Conservation (phyloP, 176 grass and related monocot species). For the Aegilops longissima region DNA sequence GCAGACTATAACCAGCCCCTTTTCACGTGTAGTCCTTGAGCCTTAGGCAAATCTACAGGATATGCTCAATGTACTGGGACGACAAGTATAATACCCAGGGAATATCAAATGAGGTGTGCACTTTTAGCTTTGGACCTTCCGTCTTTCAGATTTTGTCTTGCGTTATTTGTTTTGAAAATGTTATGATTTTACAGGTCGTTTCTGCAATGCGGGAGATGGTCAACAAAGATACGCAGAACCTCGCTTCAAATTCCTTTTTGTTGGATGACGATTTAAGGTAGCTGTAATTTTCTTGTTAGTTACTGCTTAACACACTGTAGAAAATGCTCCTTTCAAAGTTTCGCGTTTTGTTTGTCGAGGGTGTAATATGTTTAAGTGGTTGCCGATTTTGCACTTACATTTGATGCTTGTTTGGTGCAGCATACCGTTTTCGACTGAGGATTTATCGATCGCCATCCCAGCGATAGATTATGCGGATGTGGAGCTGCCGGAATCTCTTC, state of each 20-base stretch:
- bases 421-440: constrained; percentile 92
- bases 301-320: background rate
- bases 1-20: constrained; percentile 17
- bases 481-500: constrained; percentile 64
- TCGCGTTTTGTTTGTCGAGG: background rate
- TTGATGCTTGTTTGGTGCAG: constrained; percentile 47
- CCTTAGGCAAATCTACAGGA: constrained; percentile 93
- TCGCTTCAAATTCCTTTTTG: constrained; percentile 91
- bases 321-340: background rate
- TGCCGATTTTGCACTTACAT: constrained; percentile 32
- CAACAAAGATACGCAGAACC: constrained; percentile 81
- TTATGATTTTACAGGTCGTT: constrained; percentile 64
- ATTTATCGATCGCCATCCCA: constrained; percentile 94
- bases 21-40: constrained; percentile 65
- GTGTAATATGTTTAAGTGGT: background rate
- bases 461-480: constrained; percentile 63
- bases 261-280: constrained; percentile 96
- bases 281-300: background rate
- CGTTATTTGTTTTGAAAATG: constrained; percentile 9
- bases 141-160: constrained; percentile 10
- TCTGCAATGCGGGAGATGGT: constrained; percentile 87
- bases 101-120: constrained; percentile 70
- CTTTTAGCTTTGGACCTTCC: background rate
- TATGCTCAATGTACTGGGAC: constrained; percentile 99
- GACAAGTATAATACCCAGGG: constrained; percentile 86